Conservation (phyloP, 306 rosid genomes). For the Vigna unguiculata region DNA sequence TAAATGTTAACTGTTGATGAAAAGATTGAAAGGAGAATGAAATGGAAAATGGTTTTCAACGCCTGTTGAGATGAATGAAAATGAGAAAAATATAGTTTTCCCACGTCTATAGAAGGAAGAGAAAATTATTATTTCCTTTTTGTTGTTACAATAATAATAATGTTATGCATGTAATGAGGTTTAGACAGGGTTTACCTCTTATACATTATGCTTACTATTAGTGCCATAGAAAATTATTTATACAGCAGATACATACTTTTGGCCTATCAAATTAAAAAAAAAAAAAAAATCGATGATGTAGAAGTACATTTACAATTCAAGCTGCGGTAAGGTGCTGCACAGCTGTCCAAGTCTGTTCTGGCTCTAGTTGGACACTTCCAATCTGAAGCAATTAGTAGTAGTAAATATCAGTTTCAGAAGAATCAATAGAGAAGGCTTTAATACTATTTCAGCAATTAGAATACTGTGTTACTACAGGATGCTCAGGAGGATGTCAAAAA, state of each 20-base stretch:
- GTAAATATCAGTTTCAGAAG: slow-evolving; percentile 34
- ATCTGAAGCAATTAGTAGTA: slow-evolving; percentile 64
- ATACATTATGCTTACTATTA: slow-evolving; percentile 29
- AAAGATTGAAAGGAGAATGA: slow-evolving; percentile 15
- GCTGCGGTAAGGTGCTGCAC: slow-evolving; percentile 74
- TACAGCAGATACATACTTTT: slow-evolving; percentile 42
- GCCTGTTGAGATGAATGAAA: slow-evolving; percentile 1
- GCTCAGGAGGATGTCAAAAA: background rate
- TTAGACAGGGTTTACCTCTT: slow-evolving; percentile 34
- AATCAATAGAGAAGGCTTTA: slow-evolving; percentile 36
- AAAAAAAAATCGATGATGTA: slow-evolving; percentile 25
- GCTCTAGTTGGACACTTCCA: slow-evolving; percentile 72
- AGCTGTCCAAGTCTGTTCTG: slow-evolving; percentile 89
- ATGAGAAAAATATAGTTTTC: slow-evolving; percentile 18
- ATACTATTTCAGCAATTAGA: slow-evolving; percentile 22
- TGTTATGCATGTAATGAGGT: slow-evolving; percentile 28
- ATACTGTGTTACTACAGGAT: slow-evolving; percentile 21
- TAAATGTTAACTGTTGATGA: background rate
- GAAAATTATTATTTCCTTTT: background rate
- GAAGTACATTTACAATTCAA: slow-evolving; percentile 52
- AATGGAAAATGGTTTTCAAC: background rate
- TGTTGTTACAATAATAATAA: slow-evolving; percentile 19
- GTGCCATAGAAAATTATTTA: slow-evolving; percentile 42
- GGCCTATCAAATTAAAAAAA: slow-evolving; percentile 13
- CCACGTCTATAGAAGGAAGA: background rate